Evolutionary conservation across 352 stramenopile species (phyloP), one percentile per base, ranked within the genome.

Genomic region (Pythium coloratum): DNA sequence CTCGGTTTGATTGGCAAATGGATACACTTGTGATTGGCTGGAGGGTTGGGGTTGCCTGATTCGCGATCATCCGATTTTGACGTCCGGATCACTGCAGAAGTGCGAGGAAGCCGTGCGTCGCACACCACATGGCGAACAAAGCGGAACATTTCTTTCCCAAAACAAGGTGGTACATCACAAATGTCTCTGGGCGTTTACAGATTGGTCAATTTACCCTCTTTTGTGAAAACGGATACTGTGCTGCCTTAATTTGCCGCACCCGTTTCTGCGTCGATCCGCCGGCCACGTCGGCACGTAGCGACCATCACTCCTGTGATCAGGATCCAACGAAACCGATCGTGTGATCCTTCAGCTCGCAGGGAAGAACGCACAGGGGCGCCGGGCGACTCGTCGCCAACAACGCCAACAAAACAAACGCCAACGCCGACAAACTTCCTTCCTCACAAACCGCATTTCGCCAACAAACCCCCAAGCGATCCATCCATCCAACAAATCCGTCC

Each of bases 371-470:
- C 46, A 53, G 14, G n/a, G 46, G 6, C 46, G 18, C 46, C 46
- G 14, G 7, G 28, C 28, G 28, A 30, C 28, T 30, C 40, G 40
- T 20, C 46, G n/a, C 46, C 8, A 28, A 32, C 8, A 32, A 24
- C 46, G 20, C 46, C 46, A 32, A 53, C n/a, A 26, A 28, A 44
- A 44, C 9, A 44, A 16, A 20, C 40, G n/a, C 40, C 12, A 30
- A 30, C 40, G 40, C 40, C 40, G 7, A 13, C 40, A 55, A 13
- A 30, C 28, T 16, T 32, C n/a, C 12, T 14, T 42, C 13, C 28
- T 28, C 24, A 42, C 51, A 57, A 40, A 42, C 14, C 28, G 28
- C 51, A 57, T 42, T 36, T 57, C 32, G 33, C 55, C 60, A 59
- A 60, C 34, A 54, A 56, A 13, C 49, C n/a, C 20, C 8, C 36